Base-by-base conservation (phyloP, 2,329 filamentous ascomycete genomes). In the Verticillium isaacii region DNA sequence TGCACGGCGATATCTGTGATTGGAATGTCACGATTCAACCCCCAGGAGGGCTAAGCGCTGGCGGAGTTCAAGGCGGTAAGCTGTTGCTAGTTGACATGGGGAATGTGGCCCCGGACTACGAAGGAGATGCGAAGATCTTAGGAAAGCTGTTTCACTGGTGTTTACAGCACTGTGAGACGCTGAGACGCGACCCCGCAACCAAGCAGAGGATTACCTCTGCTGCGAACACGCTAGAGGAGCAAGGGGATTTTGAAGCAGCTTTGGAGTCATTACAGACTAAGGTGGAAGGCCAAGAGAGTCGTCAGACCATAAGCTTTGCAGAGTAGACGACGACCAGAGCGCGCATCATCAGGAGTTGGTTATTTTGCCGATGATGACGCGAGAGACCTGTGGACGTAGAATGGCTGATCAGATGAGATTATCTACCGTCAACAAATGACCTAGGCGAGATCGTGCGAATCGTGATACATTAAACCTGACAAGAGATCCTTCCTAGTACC, bases 1-100 rank as follows among this genome's bases (percentile, higher is more conserved):
- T 52, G 29, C 60, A 61, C 34, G 60, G 60, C 11, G 60, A 61
- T 32, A 61, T 61, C 9, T 61, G 60, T 25, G 50, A 61, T 29
- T 61, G 60, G 60, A 61, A 61, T 56, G 56, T 58, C 11, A 37
- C 56, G 9, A 23, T 61, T 5, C 56, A 61, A 39, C n/a, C 60
- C 11, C 36, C 17, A 23, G 7, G 39, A 36, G 34, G 9, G 3
- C 14, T 36, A 19, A 45, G n/a, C n/a, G 17, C 2, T 5, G 7
- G 39, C 3, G n/a, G 39, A 19, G 39, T 19, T 45, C 6, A 45
- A 45, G 39, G 52, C 17, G 57, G 57, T 17, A 54, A 41, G 34
- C 41, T 61, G 17, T 56, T 61, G 23, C 23, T 61, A 12, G 41
- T 61, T 5, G 60, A 61, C 45, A 45, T 61, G 29, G 60, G 60